Evolutionary conservation across 2,329 filamentous ascomycete genomes (phyloP).

Genomic region (Pyrenophora graminea): DNA sequence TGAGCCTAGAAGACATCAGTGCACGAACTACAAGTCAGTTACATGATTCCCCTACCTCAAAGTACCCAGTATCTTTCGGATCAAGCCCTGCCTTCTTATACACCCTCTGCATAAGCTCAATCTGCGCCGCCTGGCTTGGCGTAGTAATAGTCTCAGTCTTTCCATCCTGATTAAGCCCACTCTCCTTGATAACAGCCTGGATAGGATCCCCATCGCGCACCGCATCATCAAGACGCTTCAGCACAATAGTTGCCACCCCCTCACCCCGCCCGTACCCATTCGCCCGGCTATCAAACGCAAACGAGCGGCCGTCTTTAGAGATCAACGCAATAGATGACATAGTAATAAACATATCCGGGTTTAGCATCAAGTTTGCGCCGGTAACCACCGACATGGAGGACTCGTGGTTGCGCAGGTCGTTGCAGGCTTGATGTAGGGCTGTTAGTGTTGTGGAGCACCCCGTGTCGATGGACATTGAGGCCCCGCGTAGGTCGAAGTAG

Average conservation of each 20-base stretch:
- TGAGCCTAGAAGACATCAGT: no score
- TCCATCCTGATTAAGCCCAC: conserved; percentile 26
- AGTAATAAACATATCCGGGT: conserved; percentile 9
- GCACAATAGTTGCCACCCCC: conserved; percentile 29
- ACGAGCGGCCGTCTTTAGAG: conserved; percentile 18
- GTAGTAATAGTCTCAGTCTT: conserved; percentile 32
- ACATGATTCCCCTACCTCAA: background rate
- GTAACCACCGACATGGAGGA: conserved; percentile 41
- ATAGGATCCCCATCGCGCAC: conserved; percentile 33
- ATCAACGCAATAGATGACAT: background rate
- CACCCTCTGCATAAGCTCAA: background rate
- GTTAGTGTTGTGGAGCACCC: conserved; percentile 22
- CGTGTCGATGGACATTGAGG: conserved; percentile 24
- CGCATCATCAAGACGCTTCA: conserved; percentile 33
- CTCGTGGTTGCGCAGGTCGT: conserved; percentile 27
- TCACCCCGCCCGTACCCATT: conserved; percentile 38
- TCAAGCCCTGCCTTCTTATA: background rate
- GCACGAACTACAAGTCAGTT: no score
- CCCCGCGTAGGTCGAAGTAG: conserved; percentile 21
- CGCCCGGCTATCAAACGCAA: conserved; percentile 31
- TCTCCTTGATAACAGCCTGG: conserved; percentile 27
- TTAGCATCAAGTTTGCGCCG: conserved; percentile 42
- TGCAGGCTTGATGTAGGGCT: conserved; percentile 19
- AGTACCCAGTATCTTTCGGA: conserved; percentile 1
- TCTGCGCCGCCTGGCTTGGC: conserved; percentile 36